Evolutionary conservation across 345 rosid species (phyloP), one percentile per base, ranked within the genome.

Genomic region (Odontarrhena argentea): DNA sequence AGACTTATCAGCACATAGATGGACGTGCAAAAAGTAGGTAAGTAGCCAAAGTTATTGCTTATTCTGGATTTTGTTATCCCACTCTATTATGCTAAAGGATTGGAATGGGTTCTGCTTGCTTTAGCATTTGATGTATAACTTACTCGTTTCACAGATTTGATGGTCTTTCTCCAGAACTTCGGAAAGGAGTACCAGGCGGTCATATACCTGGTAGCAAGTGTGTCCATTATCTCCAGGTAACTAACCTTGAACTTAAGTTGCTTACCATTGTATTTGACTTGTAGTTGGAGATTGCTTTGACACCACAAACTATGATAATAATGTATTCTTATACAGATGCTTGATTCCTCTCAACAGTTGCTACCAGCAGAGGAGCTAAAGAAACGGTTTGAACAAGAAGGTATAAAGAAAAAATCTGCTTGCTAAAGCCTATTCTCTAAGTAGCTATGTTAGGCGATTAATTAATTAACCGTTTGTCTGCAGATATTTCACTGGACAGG

Each of bases 161-260:
- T 15, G 98, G 98, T 42, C 45, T 75, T 77, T 95, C 83, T 26
- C 87, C 89, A 11, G 98, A 92, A 77, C 96, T 91, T 55, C 86
- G 98, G 10, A 87, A 89, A 74, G 98, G 95, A 62, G 75, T 89
- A 60, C 86, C 84, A 51, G 83, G 96, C 28, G 98, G 98, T 62
- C 98, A 92, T 79, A 86, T 89, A 37, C 98, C 98, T 60, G 91
- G 89, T 35, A 89, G 98, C 89, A 87, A 85, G 73, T 92, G 96
- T 74, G 78, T 87, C 69, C 98, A 95, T 66, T 92, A 89, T 73
- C 71, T 77, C 15, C 83, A 80, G 74, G 98, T 88, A 80, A 63
- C 49, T 34, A 10, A 45, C 58, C 45, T 68, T 30, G 36, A 46
- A 18, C 35, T 28, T 56, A 14, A 56, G 64, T 44, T 22, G 42